Base-by-base conservation (phyloP, 2,329 filamentous ascomycete genomes). In the Didymella glomerata region DNA sequence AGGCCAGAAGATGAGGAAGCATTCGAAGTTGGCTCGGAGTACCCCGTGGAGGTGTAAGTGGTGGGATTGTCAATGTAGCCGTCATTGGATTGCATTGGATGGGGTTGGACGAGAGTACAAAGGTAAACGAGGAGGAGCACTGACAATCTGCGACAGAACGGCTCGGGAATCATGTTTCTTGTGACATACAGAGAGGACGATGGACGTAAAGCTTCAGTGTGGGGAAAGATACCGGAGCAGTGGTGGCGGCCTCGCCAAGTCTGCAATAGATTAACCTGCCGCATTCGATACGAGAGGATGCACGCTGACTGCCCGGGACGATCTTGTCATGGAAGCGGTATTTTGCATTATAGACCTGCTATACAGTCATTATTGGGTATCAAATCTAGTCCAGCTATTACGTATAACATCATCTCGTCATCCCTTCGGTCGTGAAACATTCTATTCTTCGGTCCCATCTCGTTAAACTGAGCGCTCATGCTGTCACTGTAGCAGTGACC, bases 401-500 rank as follows among this genome's bases (percentile, higher is more conserved):
- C 16, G 24, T 32, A n/a, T 42, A 25, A 50, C 36, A 38, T 42
- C n/a, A 41, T 36, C n/a, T 46, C 18, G 22, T 32, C 2, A 30
- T 38, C 22, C 4, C 20, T 34, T n/a, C 24, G 22, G 44, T 25
- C 10, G 34, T 48, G 16, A 18, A 27, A 8, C 7, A 28, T n/a
- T 27, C 24, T 45, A 16, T 25, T 10, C 24, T 45, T 16, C 6
- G n/a, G 9, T 40, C 24, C 14, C 30, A 13, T 36, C 27, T 11
- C 38, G 18, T 7, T 7, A 4, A 4, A 14, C 3, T 28, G 5
- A 6, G n/a, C 22, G 3, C 10, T 48, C 16, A 49, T 8, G 38
- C 51, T 1, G 56, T 59, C 22, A 59, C 50, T 34, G 56, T 59
- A 13, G 61, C 65, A 27, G 65, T 68, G 16, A 68, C 70, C 2